These are phyloP conservation scores for Diaporthe sp. DNA, from an alignment of 2,329 filamentous ascomycete genomes.

Conservation along the genomic window DNA sequence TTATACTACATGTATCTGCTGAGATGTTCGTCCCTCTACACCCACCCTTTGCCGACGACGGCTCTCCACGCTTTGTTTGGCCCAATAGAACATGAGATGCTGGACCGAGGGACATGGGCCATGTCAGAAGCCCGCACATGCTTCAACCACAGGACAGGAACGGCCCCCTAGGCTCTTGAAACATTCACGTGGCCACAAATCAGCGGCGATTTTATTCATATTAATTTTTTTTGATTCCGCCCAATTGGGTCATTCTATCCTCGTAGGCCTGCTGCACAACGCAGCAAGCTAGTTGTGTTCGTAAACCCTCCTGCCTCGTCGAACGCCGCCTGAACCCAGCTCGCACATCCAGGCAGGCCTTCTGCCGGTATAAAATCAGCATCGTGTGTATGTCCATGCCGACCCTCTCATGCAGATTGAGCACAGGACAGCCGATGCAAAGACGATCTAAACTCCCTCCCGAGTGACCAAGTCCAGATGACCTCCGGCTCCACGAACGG, in stretches of 20 bases:
- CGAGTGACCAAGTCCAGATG: slow-evolving; percentile 5
- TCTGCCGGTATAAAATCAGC: slow-evolving; percentile 6
- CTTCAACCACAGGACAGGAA: no score
- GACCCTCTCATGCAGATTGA: slow-evolving; percentile 4
- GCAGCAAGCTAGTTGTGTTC: slow-evolving; percentile 15
- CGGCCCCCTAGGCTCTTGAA: not conserved
- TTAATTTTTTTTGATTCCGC: slow-evolving; percentile 28
- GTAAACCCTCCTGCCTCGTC: not conserved
- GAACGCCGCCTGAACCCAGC: slow-evolving; percentile 8
- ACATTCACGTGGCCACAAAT: not conserved
- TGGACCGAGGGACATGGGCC: not conserved
- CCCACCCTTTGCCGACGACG: not conserved
- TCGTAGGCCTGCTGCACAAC: slow-evolving; percentile 25
- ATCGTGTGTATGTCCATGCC: not conserved
- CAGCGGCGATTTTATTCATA: not conserved
- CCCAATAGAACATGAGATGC: not conserved
- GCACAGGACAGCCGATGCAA: slow-evolving; percentile 30
- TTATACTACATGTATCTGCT: not conserved
- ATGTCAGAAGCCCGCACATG: not conserved
- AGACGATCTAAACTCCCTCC: slow-evolving; percentile 33
- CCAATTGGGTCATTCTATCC: slow-evolving; percentile 38
- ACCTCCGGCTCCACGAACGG: slow-evolving; percentile 8
- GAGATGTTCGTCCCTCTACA: not conserved
- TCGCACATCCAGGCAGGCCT: not conserved
- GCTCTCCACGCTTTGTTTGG: not conserved